A percentile compares a stretch with the other conserved stretches of the same genome.
These are phyloP conservation scores for Quercus engelmannii DNA, from an alignment of 306 rosid genomes.

Conservation along the genomic window DNA sequence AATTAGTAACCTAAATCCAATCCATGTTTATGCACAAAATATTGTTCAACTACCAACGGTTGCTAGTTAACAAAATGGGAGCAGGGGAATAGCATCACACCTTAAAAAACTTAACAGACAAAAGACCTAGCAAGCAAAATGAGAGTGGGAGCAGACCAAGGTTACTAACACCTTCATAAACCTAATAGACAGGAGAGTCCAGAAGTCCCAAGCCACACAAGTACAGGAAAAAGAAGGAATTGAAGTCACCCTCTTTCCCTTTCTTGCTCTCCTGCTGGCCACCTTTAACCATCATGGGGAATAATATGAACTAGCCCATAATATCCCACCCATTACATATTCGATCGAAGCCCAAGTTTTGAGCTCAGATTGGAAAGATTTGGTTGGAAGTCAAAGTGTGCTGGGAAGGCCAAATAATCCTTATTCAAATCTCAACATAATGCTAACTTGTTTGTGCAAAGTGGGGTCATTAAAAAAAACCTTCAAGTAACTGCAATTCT, in stretches of 20 bases:
- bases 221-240: not conserved
- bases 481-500: not conserved
- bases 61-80: not conserved
- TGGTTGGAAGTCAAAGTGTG: not conserved
- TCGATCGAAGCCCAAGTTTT: not conserved
- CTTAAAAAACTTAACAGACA: not conserved
- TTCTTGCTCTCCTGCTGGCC: not conserved
- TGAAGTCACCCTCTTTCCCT: not conserved
- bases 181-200: not conserved
- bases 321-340: not conserved
- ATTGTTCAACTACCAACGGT: not conserved
- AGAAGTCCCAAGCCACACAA: not conserved
- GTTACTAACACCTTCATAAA: not conserved
- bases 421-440: not conserved
- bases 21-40: not conserved
- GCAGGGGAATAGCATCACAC: not conserved
- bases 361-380: not conserved
- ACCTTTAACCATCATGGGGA: no score
- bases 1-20: not conserved
- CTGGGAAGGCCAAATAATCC: not conserved
- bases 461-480: not conserved
- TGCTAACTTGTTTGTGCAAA: not conserved
- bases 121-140: not conserved
- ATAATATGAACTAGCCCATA: not conserved
- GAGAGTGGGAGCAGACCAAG: not conserved